Evolutionary conservation across 1,284 basidiomycete genomes (phyloP).

Genomic region (Cutaneotrichosporon sp.): DNA sequence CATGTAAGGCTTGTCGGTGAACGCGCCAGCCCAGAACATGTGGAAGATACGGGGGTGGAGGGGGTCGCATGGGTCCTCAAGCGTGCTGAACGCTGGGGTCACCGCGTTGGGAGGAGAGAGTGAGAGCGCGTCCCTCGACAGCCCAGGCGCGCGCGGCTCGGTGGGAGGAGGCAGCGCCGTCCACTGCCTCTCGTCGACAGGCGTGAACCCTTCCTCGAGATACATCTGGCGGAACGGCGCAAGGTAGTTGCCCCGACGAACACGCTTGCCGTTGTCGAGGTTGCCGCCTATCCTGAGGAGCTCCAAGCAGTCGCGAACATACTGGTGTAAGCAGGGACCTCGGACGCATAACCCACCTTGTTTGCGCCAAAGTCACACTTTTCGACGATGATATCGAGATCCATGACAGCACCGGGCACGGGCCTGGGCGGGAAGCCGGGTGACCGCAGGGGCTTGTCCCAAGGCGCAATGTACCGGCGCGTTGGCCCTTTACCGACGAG

Average conservation of each 20-base stretch:
- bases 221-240: conserved; percentile 68
- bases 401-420: conserved; percentile 73
- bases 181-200: conserved; percentile 9
- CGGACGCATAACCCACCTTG: conserved; percentile 60
- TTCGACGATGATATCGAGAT: conserved; percentile 83
- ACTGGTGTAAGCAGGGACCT: conserved; percentile 53
- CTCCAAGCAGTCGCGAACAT: conserved; percentile 75
- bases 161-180: conserved; percentile 18
- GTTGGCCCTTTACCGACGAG: conserved; percentile 68
- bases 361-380: conserved; percentile 81
- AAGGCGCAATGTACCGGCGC: conserved; percentile 75
- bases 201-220: conserved; percentile 21
- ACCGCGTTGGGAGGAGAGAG: conserved; percentile 39
- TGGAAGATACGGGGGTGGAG: conserved; percentile 74
- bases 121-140: conserved; percentile 41
- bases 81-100: conserved; percentile 41
- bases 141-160: conserved; percentile 25
- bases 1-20: conserved; percentile 81
- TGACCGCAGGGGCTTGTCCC: conserved; percentile 45
- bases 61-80: conserved; percentile 63
- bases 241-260: conserved; percentile 62
- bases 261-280: conserved; percentile 63
- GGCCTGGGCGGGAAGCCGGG: conserved; percentile 70
- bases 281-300: conserved; percentile 67
- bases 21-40: conserved; percentile 82